Evolutionary conservation across 2,329 filamentous ascomycete species (phyloP).

Genomic region (Coniochaeta prunicola): DNA sequence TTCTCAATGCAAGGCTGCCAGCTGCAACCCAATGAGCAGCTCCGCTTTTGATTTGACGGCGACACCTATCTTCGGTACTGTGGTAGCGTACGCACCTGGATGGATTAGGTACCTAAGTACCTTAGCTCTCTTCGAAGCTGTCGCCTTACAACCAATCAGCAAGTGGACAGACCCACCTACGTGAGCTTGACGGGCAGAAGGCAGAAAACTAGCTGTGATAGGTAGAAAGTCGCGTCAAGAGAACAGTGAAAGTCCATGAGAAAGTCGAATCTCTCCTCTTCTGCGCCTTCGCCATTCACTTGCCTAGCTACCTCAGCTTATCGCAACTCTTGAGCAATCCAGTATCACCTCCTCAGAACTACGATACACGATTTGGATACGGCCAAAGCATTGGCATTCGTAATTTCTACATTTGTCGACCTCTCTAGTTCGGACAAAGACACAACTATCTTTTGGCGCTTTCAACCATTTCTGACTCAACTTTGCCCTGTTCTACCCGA

Average conservation of each 20-base stretch:
- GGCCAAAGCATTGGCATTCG: not conserved
- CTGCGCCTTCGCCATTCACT: not conserved
- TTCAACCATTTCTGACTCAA: not conserved
- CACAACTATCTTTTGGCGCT: not conserved
- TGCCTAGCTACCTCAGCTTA: not conserved
- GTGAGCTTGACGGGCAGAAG: not conserved
- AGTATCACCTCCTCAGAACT: not conserved
- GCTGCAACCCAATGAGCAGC: not conserved
- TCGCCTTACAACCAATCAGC: not conserved
- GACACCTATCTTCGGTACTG: too few species aligned
- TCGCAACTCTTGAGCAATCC: not conserved
- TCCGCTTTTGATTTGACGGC: too few species aligned
- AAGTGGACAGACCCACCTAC: not conserved
- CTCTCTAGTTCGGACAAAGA: not conserved
- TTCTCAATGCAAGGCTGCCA: conserved; percentile 7
- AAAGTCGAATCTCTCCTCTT: not conserved
- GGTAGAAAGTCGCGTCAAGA: conserved; percentile 2
- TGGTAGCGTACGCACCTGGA: too few species aligned
- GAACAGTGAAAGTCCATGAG: not conserved
- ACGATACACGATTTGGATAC: not conserved
- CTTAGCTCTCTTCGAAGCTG: conserved; percentile 14
- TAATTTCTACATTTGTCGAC: not conserved
- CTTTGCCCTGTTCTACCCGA: conserved; percentile 4
- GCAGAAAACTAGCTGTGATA: not conserved
- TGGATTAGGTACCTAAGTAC: conserved; percentile 6